A percentile compares a stretch with the other conserved stretches of the same genome.
Evolutionary conservation across 352 stramenopile genomes (phyloP).

Genomic region (Pilasporangium apinafurcum): DNA sequence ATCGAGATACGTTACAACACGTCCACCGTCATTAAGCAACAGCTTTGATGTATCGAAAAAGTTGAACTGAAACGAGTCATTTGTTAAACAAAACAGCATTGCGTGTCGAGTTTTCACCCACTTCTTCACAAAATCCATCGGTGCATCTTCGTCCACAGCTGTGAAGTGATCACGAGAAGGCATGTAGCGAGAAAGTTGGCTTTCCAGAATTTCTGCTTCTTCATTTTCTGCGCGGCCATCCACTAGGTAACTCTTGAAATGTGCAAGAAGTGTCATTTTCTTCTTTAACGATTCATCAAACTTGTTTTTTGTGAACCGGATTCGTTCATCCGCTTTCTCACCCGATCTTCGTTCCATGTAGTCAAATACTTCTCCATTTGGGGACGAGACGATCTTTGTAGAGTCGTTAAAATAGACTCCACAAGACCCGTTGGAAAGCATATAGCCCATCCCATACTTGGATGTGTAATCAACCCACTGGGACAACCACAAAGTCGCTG

Average conservation of each 20-base stretch:
- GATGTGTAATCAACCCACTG: constrained; percentile 98
- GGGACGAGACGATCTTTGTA: constrained; percentile 95
- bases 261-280: constrained; percentile 96
- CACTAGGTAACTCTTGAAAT: constrained; percentile 97
- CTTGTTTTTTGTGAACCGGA: constrained; percentile 34
- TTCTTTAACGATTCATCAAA: constrained; percentile 92
- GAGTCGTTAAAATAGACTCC: constrained; percentile 99
- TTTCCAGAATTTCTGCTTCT: constrained; percentile 35
- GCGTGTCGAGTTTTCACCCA: constrained; percentile 98
- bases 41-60: constrained; percentile 98
- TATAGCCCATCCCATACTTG: constrained; percentile 99
- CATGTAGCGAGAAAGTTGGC: constrained; percentile 24
- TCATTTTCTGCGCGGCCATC: constrained; percentile 65
- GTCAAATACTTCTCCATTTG: constrained; percentile 86
- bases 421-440: constrained; percentile 92
- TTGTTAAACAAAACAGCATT: constrained; percentile 96
- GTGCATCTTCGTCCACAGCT: constrained; percentile 16
- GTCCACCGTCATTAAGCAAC: constrained; percentile 88
- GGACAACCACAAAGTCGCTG: constrained; percentile 89
- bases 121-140: constrained; percentile 96
- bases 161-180: constrained; percentile 10
- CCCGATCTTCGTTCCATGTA: constrained; percentile 91
- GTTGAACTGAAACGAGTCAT: constrained; percentile 93
- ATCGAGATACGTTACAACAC: constrained; percentile 86
- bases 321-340: constrained; percentile 20